Evolutionary conservation across 768 basidiomycete species (phyloP).

Genomic region (Punctularia strigosozonata): DNA sequence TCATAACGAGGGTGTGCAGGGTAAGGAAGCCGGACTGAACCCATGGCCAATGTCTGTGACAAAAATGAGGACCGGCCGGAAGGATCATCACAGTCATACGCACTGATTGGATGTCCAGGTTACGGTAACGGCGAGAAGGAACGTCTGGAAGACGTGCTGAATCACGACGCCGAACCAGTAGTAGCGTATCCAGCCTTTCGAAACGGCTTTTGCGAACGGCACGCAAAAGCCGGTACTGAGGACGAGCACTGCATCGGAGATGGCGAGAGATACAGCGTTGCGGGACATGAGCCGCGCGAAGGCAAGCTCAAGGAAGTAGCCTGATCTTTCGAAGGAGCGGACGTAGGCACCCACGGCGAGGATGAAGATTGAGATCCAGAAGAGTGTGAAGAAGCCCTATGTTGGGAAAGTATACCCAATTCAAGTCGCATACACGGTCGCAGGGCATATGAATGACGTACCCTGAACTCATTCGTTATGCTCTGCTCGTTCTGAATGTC

Average conservation of each 20-base stretch:
- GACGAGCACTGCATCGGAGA: slow-evolving; percentile 79
- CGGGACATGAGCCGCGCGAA: slow-evolving; percentile 85
- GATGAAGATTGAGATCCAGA: slow-evolving; percentile 86
- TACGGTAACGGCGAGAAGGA: slow-evolving; percentile 60
- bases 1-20: slow-evolving; percentile 77
- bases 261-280: slow-evolving; percentile 71
- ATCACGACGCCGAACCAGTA: slow-evolving; percentile 63
- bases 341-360: slow-evolving; percentile 72
- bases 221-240: slow-evolving; percentile 67
- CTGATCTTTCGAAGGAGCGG: slow-evolving; percentile 63
- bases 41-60: slow-evolving; percentile 87
- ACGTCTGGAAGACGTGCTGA: slow-evolving; percentile 74
- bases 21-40: slow-evolving; percentile 90
- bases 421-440: neutral
- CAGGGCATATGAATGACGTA: slow-evolving; percentile 13
- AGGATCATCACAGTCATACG: slow-evolving; percentile 9
- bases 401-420: neutral
- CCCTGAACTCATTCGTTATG: slow-evolving; percentile 77
- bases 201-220: slow-evolving; percentile 68
- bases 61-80: neutral
- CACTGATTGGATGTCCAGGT: slow-evolving; percentile 87
- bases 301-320: slow-evolving; percentile 62
- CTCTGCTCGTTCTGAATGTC: slow-evolving; percentile 70
- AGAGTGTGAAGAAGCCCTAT: slow-evolving; percentile 89
- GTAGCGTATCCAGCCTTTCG: slow-evolving; percentile 72